Evolutionary conservation across 805 yeast genomes (phyloP).

Genomic region (Saturnispora besseyi): DNA sequence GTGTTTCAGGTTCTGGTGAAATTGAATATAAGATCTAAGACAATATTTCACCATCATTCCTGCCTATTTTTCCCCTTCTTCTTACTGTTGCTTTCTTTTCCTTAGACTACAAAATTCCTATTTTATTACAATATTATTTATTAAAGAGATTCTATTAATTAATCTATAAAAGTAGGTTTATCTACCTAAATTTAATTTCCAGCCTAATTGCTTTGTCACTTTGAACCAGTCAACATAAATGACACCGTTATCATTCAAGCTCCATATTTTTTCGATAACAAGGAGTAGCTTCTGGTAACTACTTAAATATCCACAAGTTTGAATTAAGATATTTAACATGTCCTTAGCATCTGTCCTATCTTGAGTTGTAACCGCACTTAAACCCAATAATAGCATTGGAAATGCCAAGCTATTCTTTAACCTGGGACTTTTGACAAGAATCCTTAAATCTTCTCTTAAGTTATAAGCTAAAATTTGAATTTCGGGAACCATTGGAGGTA

Average conservation of each 20-base stretch:
- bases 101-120: too few relatives aligned
- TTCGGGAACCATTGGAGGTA: constrained; percentile 24
- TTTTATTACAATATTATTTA: neutral
- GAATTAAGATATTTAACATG: constrained; percentile 23
- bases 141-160: neutral
- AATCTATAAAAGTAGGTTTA: constrained; percentile 1
- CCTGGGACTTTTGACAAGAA: constrained; percentile 10
- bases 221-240: constrained; percentile 33
- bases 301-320: constrained; percentile 26
- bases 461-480: constrained; percentile 15
- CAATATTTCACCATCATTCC: neutral
- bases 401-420: constrained; percentile 27
- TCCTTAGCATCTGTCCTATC: constrained; percentile 23
- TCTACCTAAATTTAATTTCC: constrained; percentile 27
- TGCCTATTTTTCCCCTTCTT: too few relatives aligned
- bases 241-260: constrained; percentile 26
- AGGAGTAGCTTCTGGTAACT: constrained; percentile 24
- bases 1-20: neutral
- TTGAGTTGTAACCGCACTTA: constrained; percentile 21
- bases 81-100: too few relatives aligned
- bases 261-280: constrained; percentile 30
- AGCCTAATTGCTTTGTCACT: constrained; percentile 30
- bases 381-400: constrained; percentile 32
- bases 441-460: constrained; percentile 14
- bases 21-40: neutral